phyloP scores from a whole-genome alignment of 2,329 filamentous ascomycete species.

The Claviceps fusiformis region DNA sequence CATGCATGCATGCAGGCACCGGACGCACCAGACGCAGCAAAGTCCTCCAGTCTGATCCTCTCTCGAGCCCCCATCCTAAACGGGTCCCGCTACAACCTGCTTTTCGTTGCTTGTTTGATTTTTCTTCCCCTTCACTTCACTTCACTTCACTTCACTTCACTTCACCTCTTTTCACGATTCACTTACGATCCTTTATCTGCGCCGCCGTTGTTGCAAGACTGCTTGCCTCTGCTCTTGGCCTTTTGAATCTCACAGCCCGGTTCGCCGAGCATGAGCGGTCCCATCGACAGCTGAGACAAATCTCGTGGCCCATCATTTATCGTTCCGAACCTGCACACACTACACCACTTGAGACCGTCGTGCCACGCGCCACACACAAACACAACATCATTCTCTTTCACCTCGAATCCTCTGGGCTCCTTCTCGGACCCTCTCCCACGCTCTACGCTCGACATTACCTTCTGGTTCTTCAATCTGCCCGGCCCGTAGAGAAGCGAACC shows the following conservation, averaged over 20 bases:
- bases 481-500: neutral
- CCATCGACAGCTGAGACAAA: slow-evolving; percentile 5
- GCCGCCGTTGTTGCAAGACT: neutral
- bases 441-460: neutral
- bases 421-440: neutral
- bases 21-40: neutral
- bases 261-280: slow-evolving; percentile 2
- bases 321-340: slow-evolving; percentile 1
- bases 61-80: neutral
- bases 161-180: neutral
- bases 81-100: neutral
- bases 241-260: neutral
- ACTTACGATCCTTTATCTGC: neutral
- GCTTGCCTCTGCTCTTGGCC: neutral
- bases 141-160: neutral
- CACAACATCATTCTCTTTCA: neutral
- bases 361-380: neutral
- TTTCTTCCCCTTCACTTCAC: neutral
- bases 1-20: neutral
- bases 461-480: neutral
- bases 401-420: neutral
- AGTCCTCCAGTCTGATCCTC: neutral
- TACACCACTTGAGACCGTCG: neutral
- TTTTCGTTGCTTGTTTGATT: neutral
- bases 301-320: slow-evolving; percentile 2